Percentiles rank a stretch among this genome's conserved stretches.
phyloP scores from a whole-genome alignment of 805 yeast species.

The Candida montana region DNA sequence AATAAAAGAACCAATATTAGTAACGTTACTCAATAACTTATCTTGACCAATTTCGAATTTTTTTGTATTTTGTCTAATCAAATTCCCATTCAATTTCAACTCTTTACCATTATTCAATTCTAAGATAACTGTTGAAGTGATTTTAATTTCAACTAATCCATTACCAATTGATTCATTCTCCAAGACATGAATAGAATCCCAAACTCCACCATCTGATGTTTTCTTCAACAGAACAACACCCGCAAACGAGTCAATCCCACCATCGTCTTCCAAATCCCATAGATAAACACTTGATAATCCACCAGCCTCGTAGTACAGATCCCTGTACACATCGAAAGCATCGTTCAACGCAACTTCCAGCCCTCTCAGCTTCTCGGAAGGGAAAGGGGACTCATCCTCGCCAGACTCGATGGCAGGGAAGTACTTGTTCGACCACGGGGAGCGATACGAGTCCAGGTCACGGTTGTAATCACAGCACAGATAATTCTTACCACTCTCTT shows the following conservation, averaged over 20 bases:
- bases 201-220: slow-evolving; percentile 40
- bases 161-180: slow-evolving; percentile 46
- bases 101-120: slow-evolving; percentile 42
- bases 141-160: slow-evolving; percentile 46
- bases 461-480: slow-evolving; percentile 92
- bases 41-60: slow-evolving; percentile 40
- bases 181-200: slow-evolving; percentile 95
- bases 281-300: slow-evolving; percentile 85
- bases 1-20: slow-evolving; percentile 77
- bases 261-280: slow-evolving; percentile 75
- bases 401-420: slow-evolving; percentile 52
- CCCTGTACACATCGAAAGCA: slow-evolving; percentile 88
- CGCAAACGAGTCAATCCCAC: slow-evolving; percentile 55
- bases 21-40: slow-evolving; percentile 53
- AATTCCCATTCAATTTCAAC: slow-evolving; percentile 65
- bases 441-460: slow-evolving; percentile 87
- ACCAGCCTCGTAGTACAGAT: slow-evolving; percentile 83
- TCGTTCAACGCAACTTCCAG: slow-evolving; percentile 81
- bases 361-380: slow-evolving; percentile 59
- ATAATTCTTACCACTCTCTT: slow-evolving; percentile 50
- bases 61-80: slow-evolving; percentile 78
- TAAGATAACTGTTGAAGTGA: slow-evolving; percentile 85
- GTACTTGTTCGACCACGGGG: slow-evolving; percentile 85
- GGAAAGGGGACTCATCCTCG: slow-evolving; percentile 67
- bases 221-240: slow-evolving; percentile 89